Evolutionary conservation across 2,329 filamentous ascomycete species (phyloP), one percentile per base, ranked within the genome.

Genomic region (Colletotrichum tamarilloi): DNA sequence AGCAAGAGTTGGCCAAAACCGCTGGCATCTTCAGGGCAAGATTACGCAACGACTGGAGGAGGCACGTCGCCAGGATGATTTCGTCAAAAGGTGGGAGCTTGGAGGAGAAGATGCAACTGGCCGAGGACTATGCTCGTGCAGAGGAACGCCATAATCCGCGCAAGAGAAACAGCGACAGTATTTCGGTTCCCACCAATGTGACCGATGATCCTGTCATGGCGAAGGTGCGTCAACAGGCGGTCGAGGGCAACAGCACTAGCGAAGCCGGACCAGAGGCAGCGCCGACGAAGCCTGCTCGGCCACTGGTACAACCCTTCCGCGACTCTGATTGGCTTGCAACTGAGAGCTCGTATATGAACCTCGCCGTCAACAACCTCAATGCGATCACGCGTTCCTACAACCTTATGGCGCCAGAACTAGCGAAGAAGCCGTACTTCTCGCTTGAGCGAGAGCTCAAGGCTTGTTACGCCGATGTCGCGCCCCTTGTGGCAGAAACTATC

Each of bases 381-480:
- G 82, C 84, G 35, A 87, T 97, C 62, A 93, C 95, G 8, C 90
- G 97, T 30, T 94, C 94, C 16, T 99, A 99, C 85, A 98, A 98
- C 78, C 89, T 98, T 3, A 96, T 97, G 91, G 96, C 97, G 0
- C 97, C 97, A 0, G 92, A 95, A 67, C 87, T 98, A 1, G 95
- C 96, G 2, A 97, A 97, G 83, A 98, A 98, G 82, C 94, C 96
- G 0, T 98, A 98, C 82, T 95, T 95, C 79, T 92, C 88, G 2
- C 89, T 98, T 8, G 90, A 95, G 57, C 91, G 96, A 62, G 97
- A 99, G 83, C 87, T 98, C 19, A 88, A 87, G 35, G 87, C 90
- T 3, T 98, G 95, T 80, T 98, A 92, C 79, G 93, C 95, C 0
- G 95, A 98, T 73, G 92, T 97, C 1, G 96, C 96, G 7, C 95